Evolutionary conservation across 2,329 filamentous ascomycete genomes (phyloP).

Genomic region (Penicillium sp.): DNA sequence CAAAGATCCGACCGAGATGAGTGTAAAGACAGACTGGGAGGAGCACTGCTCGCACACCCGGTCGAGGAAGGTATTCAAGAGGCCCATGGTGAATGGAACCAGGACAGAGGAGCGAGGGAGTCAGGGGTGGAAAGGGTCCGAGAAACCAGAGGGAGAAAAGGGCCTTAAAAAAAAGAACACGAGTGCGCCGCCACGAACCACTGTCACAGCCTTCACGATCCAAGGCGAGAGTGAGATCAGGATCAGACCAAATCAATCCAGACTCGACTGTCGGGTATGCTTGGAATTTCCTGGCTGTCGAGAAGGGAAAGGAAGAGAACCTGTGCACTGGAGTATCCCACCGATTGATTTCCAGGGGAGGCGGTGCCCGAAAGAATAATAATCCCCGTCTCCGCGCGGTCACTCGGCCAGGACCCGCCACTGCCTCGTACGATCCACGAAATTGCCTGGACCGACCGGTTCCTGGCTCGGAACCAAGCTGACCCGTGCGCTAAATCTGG

Average conservation of each 20-base stretch:
- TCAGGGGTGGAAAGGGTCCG: neutral
- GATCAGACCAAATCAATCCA: neutral
- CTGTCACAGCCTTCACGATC: constrained; percentile 1
- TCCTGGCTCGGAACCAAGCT: too few relatives aligned
- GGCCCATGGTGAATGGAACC: constrained; percentile 41
- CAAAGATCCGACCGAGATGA: constrained; percentile 41
- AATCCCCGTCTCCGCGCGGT: constrained; percentile 11
- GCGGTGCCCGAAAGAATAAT: constrained; percentile 18
- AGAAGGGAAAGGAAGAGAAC: too few relatives aligned
- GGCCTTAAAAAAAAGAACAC: neutral
- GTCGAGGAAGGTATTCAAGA: constrained; percentile 45
- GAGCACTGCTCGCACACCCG: constrained; percentile 43
- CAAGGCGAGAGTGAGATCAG: neutral
- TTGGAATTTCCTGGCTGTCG: too few relatives aligned
- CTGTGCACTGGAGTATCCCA: too few relatives aligned
- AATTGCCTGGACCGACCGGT: neutral
- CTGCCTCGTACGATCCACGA: neutral
- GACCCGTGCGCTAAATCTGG: too few relatives aligned
- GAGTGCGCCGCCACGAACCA: neutral
- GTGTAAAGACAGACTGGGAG: constrained; percentile 41
- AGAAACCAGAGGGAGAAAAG: neutral
- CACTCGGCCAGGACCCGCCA: constrained; percentile 21
- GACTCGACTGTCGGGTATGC: too few relatives aligned
- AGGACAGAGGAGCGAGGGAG: neutral
- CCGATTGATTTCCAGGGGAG: neutral